Base-by-base conservation (phyloP, 805 yeast species). In the Cyberlindnera euphorbiae region DNA sequence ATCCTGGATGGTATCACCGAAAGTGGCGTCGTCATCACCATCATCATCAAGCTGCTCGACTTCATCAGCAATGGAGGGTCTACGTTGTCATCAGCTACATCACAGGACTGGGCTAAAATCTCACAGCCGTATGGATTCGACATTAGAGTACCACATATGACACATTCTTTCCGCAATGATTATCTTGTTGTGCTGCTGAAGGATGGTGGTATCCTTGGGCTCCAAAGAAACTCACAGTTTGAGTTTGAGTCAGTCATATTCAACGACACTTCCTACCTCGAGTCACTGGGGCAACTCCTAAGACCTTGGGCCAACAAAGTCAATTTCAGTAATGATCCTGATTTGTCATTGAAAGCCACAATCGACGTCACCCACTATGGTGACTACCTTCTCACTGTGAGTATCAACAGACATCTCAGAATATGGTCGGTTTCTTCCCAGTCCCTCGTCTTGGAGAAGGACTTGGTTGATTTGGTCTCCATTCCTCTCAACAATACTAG, bases 201-300 rank as follows among this genome's bases (percentile, higher is more conserved):
- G 29, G 95, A 89, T 59, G 96, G 97, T 17, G 86, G 89, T 1
- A 55, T 88, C 28, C 59, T 86, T 33, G 79, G 77, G 30, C 63
- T 82, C 39, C 50, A 51, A 19, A 58, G 53, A 43, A 39, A 33
- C 25, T 42, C 14, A 36, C 26, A 26, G n/a, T 42, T 44, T 17
- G 41, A 38, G 6, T 55, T 63, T 28, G 73, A 62, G 38, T 74
- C 72, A 8, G 57, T 55, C 30, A 59, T 76, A 19, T 82, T 82
- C 55, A 71, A 68, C 39, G 88, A 80, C 61, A 47, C 67, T 49
- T 58, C 76, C 10, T 75, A 67, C 46, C 50, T 64, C 26, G 66
- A 56, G 44, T 58, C 57, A 46, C 45, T 59, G 28, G 59, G 63
- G 4, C 55, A 46, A 21, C 41, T 64, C 25, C 42, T 63, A 14